phyloP scores from a whole-genome alignment of 345 rosid genomes.

The Corchorus capsularis region DNA sequence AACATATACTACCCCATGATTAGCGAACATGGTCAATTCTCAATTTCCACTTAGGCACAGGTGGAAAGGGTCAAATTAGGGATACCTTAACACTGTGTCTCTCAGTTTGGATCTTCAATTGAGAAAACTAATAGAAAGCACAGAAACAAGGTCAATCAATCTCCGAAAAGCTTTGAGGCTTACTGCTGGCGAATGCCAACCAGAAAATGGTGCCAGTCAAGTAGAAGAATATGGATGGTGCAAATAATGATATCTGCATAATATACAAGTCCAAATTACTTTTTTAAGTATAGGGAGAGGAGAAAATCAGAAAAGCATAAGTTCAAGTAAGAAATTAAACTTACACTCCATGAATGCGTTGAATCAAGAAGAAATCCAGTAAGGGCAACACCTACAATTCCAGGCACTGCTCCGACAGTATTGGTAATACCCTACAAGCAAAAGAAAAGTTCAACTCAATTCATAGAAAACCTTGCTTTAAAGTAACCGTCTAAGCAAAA shows the following conservation, averaged over 20 bases:
- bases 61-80: slow-evolving; percentile 18
- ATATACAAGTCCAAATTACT: slow-evolving; percentile 9
- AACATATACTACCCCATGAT: background rate
- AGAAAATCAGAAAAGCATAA: slow-evolving; percentile 1
- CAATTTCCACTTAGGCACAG: slow-evolving; percentile 4
- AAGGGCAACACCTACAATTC: slow-evolving; percentile 88
- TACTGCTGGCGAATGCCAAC: slow-evolving; percentile 85
- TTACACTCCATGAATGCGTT: slow-evolving; percentile 97
- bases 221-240: slow-evolving; percentile 92
- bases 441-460: background rate
- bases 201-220: slow-evolving; percentile 85
- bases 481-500: background rate
- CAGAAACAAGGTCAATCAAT: slow-evolving; percentile 30
- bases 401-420: slow-evolving; percentile 90
- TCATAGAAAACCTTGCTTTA: background rate
- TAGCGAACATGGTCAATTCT: background rate
- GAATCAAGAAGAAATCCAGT: slow-evolving; percentile 91
- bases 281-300: background rate
- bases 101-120: slow-evolving; percentile 17
- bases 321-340: slow-evolving; percentile 27
- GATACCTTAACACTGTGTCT: slow-evolving; percentile 1
- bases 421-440: slow-evolving; percentile 78
- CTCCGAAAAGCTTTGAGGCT: slow-evolving; percentile 72
- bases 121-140: background rate
- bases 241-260: slow-evolving; percentile 71